Evolutionary conservation across 202 grass and related monocot species (phyloP).

Genomic region (Eragrostis tef): DNA sequence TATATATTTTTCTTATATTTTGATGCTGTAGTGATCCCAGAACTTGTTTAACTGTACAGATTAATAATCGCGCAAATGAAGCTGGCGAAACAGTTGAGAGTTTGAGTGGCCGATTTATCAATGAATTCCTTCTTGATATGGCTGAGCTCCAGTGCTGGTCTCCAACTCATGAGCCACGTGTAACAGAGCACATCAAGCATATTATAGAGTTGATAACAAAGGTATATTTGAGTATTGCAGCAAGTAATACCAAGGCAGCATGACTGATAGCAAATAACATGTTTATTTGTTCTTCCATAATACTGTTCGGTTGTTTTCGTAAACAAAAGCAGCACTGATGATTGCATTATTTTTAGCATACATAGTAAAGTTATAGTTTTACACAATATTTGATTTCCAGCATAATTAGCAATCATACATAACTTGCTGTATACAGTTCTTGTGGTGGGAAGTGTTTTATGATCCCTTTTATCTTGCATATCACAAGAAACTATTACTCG

Average conservation of each 20-base stretch:
- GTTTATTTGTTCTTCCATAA: background rate
- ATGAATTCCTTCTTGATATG: conserved; percentile 80
- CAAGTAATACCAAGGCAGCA: conserved; percentile 2
- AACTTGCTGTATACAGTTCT: background rate
- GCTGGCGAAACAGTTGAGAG: conserved; percentile 65
- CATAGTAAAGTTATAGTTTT: conserved; percentile 6
- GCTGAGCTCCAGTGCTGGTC: conserved; percentile 69
- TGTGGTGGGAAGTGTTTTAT: conserved; percentile 4
- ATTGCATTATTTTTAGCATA: conserved; percentile 18
- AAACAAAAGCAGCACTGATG: background rate
- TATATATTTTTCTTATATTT: background rate
- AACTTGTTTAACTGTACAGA: conserved; percentile 56
- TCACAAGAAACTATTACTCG: background rate
- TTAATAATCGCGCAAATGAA: conserved; percentile 85
- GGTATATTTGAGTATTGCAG: conserved; percentile 48
- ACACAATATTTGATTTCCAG: background rate
- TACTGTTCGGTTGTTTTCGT: conserved; percentile 1
- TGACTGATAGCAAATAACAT: background rate
- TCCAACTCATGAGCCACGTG: conserved; percentile 75
- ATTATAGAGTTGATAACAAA: conserved; percentile 82
- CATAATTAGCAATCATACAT: conserved; percentile 3
- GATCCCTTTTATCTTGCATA: conserved; percentile 1
- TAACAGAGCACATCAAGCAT: conserved; percentile 79
- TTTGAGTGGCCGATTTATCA: conserved; percentile 66
- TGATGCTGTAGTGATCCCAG: conserved; percentile 15